Conservation (phyloP, 148 eudicot genomes). For the Rhododendron williamsianum region DNA sequence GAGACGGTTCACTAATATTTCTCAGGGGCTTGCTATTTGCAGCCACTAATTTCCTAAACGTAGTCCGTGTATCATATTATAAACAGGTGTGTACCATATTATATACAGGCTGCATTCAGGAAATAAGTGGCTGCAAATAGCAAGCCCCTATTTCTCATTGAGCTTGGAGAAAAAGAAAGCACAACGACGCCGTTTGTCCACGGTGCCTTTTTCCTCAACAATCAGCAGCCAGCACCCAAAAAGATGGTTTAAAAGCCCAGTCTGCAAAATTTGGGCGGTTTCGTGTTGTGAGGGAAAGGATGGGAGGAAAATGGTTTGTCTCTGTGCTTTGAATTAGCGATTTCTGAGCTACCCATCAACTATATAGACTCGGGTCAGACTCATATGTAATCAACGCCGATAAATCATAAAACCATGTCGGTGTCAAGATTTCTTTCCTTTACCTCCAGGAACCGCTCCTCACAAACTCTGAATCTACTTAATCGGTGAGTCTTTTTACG, state of each 20-base stretch:
- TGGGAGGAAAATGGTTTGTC: background rate
- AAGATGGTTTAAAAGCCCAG: background rate
- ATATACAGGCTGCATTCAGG: too few relatives aligned
- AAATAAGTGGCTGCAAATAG: too few relatives aligned
- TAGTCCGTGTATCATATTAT: too few relatives aligned
- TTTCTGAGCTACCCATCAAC: background rate
- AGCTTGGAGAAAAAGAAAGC: background rate
- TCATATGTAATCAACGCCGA: background rate
- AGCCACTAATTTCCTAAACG: too few relatives aligned
- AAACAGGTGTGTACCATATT: too few relatives aligned
- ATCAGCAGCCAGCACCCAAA: background rate
- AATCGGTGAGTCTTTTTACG: slow-evolving; percentile 4
- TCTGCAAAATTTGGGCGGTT: background rate
- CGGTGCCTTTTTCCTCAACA: background rate
- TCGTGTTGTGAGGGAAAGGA: background rate
- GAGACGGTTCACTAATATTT: background rate
- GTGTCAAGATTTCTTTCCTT: slow-evolving; percentile 10
- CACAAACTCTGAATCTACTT: background rate
- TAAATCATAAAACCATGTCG: background rate
- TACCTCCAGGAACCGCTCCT: slow-evolving; percentile 12
- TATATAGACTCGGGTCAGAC: background rate
- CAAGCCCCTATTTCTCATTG: background rate
- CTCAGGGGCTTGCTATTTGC: too few relatives aligned
- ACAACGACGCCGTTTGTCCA: background rate
- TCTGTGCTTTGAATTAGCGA: background rate